Conservation (phyloP, 768 basidiomycete species). For the Xanthoconium purpureum region DNA sequence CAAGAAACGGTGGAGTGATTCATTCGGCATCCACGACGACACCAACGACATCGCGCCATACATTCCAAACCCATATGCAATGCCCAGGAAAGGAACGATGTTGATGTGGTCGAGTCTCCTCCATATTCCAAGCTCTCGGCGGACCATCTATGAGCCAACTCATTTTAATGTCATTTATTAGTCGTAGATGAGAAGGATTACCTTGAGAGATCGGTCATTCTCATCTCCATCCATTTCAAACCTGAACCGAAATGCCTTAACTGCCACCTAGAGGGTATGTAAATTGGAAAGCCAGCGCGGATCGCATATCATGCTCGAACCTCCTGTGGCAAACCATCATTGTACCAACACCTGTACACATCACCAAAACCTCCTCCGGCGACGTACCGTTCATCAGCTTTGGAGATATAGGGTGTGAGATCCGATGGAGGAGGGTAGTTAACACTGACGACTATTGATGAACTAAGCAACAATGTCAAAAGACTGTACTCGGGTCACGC, state of each 20-base stretch:
- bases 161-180: too few relatives aligned
- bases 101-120: background rate
- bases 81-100: background rate
- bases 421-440: background rate
- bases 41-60: background rate
- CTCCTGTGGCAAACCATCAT: background rate
- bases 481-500: too few relatives aligned
- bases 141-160: background rate
- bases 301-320: background rate
- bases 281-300: background rate
- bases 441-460: too few relatives aligned
- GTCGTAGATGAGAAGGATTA: background rate
- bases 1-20: background rate
- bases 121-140: background rate
- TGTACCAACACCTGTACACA: background rate
- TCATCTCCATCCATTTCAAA: background rate
- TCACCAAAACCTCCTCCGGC: slow-evolving; percentile 1
- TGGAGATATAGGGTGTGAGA: background rate
- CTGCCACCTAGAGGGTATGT: background rate
- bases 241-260: background rate
- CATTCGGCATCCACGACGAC: background rate
- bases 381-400: background rate
- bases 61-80: background rate
- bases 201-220: background rate
- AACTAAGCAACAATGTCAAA: too few relatives aligned